Percentiles rank a stretch among this genome's conserved stretches.
Evolutionary conservation across 164 flowering plant species (phyloP).

Genomic region (Echeveria elegans): DNA sequence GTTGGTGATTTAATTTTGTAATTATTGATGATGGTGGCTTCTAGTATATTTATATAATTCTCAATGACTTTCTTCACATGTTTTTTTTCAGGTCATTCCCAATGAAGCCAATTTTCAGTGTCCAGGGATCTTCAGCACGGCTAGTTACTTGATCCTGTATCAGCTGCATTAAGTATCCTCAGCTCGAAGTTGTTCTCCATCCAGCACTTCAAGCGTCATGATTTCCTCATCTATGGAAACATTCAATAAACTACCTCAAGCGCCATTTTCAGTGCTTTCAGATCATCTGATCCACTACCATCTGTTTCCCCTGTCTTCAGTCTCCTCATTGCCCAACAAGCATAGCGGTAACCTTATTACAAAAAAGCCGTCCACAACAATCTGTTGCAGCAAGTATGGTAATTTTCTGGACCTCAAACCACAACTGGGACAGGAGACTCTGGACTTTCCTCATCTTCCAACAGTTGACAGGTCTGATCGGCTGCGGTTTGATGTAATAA

Average conservation of each 20-base stretch:
- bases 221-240: constrained; percentile 22
- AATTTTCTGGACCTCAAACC: constrained; percentile 60
- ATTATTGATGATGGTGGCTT: not conserved
- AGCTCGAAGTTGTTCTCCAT: not conserved
- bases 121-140: not conserved
- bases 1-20: not conserved
- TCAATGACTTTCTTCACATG: not conserved
- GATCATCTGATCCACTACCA: not conserved
- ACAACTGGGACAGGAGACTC: constrained; percentile 25
- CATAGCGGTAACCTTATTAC: not conserved
- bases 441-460: constrained; percentile 32
- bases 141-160: constrained; percentile 1
- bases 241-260: constrained; percentile 12
- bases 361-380: constrained; percentile 1
- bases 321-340: constrained; percentile 9
- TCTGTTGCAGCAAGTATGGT: constrained; percentile 24
- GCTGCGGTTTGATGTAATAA: constrained; percentile 38
- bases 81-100: not conserved
- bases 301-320: not conserved
- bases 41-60: not conserved
- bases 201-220: not conserved
- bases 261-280: constrained; percentile 10
- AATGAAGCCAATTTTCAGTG: not conserved
- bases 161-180: not conserved
- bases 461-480: constrained; percentile 24